Percentiles rank a stretch among this genome's conserved stretches.
phyloP scores from a whole-genome alignment of 2,329 filamentous ascomycete genomes.

The Neofusicoccum umdonicola region DNA sequence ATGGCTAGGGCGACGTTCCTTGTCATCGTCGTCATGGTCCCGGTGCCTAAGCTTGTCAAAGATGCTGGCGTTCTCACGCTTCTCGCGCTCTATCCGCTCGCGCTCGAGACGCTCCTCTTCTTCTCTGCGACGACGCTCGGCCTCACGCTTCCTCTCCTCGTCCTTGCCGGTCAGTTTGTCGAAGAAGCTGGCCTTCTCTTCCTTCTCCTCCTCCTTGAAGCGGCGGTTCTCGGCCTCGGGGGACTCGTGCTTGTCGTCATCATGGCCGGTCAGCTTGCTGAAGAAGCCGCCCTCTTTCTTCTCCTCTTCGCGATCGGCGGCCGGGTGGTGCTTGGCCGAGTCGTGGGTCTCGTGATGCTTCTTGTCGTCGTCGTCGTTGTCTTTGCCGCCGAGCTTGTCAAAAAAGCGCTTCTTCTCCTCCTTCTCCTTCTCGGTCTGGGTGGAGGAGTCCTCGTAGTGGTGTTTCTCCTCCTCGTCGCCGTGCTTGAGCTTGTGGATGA shows the following conservation, averaged over 20 bases:
- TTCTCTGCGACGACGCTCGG: slow-evolving; percentile 4
- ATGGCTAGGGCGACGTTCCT: slow-evolving; percentile 6
- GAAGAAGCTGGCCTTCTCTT: slow-evolving; percentile 17
- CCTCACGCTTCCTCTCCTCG: slow-evolving; percentile 12
- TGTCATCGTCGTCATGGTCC: slow-evolving; percentile 3
- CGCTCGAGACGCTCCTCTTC: slow-evolving; percentile 7
- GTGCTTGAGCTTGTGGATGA: slow-evolving; percentile 14
- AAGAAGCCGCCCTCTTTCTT: slow-evolving; percentile 13
- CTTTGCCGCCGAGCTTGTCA: slow-evolving; percentile 4
- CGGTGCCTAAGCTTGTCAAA: slow-evolving; percentile 9
- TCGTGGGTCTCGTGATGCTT: slow-evolving; percentile 9
- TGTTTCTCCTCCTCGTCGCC: slow-evolving; percentile 9
- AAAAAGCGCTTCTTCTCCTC: slow-evolving; percentile 7
- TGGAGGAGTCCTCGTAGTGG: neutral
- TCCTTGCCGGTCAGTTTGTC: slow-evolving; percentile 16
- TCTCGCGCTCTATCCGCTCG: slow-evolving; percentile 8
- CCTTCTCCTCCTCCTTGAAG: slow-evolving; percentile 14
- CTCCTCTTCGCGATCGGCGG: slow-evolving; percentile 12
- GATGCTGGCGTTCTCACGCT: slow-evolving; percentile 7
- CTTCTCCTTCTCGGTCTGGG: slow-evolving; percentile 9
- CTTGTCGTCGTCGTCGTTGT: neutral
- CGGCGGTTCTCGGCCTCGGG: slow-evolving; percentile 15
- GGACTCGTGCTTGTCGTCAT: slow-evolving; percentile 2
- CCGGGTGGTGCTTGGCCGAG: slow-evolving; percentile 12
- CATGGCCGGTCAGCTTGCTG: slow-evolving; percentile 15